A percentile compares a stretch with the other conserved stretches of the same genome.
Evolutionary conservation across 2,329 filamentous ascomycete species (phyloP).

Genomic region (Trichoderma asperellum): DNA sequence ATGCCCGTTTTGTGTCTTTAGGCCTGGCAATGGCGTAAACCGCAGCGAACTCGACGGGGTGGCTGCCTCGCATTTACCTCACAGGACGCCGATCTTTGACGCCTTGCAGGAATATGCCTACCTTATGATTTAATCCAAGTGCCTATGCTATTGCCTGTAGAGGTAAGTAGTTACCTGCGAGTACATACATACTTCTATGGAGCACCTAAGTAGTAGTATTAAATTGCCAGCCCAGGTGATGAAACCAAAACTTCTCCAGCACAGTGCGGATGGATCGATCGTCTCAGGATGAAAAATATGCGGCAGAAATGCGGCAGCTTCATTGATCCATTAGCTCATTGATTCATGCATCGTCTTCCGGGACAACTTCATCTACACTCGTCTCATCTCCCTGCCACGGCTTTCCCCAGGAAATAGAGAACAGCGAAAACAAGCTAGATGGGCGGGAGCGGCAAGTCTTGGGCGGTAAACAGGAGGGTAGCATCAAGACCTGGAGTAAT

Average conservation of each 20-base stretch:
- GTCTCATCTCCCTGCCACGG: neutral
- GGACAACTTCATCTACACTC: neutral
- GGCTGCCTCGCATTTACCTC: neutral
- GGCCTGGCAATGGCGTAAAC: slow-evolving; percentile 17
- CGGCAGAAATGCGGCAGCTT: neutral
- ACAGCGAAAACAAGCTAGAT: neutral
- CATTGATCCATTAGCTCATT: neutral
- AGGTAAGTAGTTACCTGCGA: neutral
- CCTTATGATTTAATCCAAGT: neutral
- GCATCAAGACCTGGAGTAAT: neutral
- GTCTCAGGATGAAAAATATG: neutral
- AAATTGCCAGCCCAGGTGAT: neutral
- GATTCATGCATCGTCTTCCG: neutral
- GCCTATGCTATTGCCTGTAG: neutral
- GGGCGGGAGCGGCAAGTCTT: neutral
- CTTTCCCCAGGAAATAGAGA: slow-evolving; percentile 5
- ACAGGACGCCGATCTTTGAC: neutral
- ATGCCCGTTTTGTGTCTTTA: neutral
- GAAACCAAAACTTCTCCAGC: neutral
- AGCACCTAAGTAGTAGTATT: neutral
- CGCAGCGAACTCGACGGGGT: neutral
- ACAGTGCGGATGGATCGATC: slow-evolving; percentile 3
- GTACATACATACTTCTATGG: neutral
- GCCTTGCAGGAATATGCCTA: neutral
- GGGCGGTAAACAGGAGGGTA: neutral